These are phyloP conservation scores for Yarrowia yakushimensis DNA, from an alignment of 805 yeast species.

Conservation along the genomic window DNA sequence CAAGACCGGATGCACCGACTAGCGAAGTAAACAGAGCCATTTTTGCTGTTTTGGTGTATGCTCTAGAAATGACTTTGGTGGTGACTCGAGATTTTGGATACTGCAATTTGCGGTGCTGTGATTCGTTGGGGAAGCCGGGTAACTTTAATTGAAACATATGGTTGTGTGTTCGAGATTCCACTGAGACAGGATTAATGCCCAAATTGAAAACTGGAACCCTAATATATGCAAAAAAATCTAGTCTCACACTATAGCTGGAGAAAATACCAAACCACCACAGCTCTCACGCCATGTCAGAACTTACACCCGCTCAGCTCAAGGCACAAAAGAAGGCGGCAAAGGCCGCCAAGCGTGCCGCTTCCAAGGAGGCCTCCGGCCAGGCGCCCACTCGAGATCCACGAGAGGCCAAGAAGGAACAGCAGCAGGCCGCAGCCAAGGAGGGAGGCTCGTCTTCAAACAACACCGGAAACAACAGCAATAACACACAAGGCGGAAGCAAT, in stretches of 20 bases:
- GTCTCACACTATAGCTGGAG: background rate
- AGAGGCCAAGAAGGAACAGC: conserved; percentile 2
- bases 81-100: conserved; percentile 11
- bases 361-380: conserved; percentile 58
- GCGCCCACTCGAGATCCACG: conserved; percentile 40
- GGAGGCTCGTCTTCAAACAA: conserved; percentile 17
- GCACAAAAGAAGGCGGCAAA: conserved; percentile 85
- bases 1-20: conserved; percentile 25
- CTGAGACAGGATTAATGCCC: background rate
- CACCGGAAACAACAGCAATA: conserved; percentile 20
- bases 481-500: conserved; percentile 1
- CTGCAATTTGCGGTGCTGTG: conserved; percentile 11
- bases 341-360: conserved; percentile 89
- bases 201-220: background rate
- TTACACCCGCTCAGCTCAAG: conserved; percentile 77
- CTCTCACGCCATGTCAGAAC: conserved; percentile 28
- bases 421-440: conserved; percentile 18
- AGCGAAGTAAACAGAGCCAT: conserved; percentile 24
- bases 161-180: background rate
- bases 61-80: conserved; percentile 19
- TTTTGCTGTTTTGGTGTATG: conserved; percentile 14
- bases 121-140: conserved; percentile 13
- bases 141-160: background rate
- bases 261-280: background rate
- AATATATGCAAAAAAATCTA: conserved; percentile 2